Base-by-base conservation (phyloP, 1,139 yeast species). In the Eremothecium sinecaudum region DNA sequence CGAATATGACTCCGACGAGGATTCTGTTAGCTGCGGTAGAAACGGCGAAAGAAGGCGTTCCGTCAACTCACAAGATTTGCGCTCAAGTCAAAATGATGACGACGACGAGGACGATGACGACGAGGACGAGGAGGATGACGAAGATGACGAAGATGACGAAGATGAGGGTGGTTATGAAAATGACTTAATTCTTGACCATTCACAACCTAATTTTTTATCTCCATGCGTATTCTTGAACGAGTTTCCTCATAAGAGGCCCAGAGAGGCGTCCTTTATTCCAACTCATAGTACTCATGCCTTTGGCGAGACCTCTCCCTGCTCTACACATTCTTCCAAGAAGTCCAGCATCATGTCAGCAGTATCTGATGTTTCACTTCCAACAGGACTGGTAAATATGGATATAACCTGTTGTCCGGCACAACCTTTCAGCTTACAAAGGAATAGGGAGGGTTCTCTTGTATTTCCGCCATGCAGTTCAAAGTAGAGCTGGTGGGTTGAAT, bases 1-100 rank as follows among this genome's bases (percentile, higher is more conserved):
- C 28, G 47, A 45, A 14, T 43, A 51, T 11, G 56, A 51, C 24
- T 51, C 47, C 5, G 50, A 50, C 10, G 56, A 47, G 4, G 45
- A 44, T 9, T 50, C 44, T 7, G 42, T 41, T 5, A 45, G n/a
- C n/a, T n/a, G n/a, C n/a, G n/a, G n/a, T n/a, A n/a, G n/a, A n/a
- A n/a, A n/a, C n/a, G n/a, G n/a, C n/a, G n/a, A n/a, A n/a, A n/a
- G n/a, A n/a, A n/a, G n/a, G n/a, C n/a, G n/a, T n/a, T n/a, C n/a
- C n/a, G n/a, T n/a, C n/a, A n/a, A n/a, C n/a, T n/a, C n/a, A n/a
- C n/a, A n/a, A n/a, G n/a, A n/a, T n/a, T n/a, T n/a, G n/a, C n/a
- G n/a, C n/a, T n/a, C n/a, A n/a, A n/a, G n/a, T n/a, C n/a, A n/a
- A n/a, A 19, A 34, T 5, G 48, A 40, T 11, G 41, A 40, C 10